Evolutionary conservation across 2,329 filamentous ascomycete genomes (phyloP).

Genomic region (Beauveria brongniartii): DNA sequence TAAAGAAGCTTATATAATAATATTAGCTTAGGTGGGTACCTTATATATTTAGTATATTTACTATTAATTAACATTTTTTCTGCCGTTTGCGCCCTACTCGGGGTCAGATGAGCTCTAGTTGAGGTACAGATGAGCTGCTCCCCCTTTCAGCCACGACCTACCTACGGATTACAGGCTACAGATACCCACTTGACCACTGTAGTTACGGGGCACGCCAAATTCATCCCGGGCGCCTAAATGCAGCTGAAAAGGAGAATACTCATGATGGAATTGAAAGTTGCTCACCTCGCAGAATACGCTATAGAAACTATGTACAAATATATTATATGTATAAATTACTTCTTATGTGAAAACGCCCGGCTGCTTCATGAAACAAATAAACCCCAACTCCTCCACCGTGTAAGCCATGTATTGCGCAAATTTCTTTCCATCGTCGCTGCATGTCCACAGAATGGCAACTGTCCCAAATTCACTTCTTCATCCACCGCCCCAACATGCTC

Average conservation of each 20-base stretch:
- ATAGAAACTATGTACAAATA: constrained; percentile 1
- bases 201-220: not conserved
- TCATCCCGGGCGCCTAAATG: not conserved
- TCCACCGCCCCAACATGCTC: not conserved
- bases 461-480: not conserved
- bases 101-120: too few relatives aligned
- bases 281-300: not conserved
- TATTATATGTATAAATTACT: not conserved
- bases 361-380: not conserved
- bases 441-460: not conserved
- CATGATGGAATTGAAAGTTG: not conserved
- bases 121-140: too few relatives aligned
- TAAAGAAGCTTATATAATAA: too few relatives aligned
- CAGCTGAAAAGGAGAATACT: not conserved
- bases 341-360: not conserved
- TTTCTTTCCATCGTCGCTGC: not conserved
- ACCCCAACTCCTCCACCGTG: not conserved
- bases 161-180: too few relatives aligned
- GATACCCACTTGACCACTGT: too few relatives aligned
- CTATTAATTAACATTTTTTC: too few relatives aligned
- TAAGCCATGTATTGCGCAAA: not conserved
- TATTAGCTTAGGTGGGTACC: too few relatives aligned
- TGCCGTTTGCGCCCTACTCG: too few relatives aligned
- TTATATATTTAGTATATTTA: too few relatives aligned
- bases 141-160: too few relatives aligned